Conservation (phyloP, 192 early-diverging fungal species). For the Entomortierella parvispora region DNA sequence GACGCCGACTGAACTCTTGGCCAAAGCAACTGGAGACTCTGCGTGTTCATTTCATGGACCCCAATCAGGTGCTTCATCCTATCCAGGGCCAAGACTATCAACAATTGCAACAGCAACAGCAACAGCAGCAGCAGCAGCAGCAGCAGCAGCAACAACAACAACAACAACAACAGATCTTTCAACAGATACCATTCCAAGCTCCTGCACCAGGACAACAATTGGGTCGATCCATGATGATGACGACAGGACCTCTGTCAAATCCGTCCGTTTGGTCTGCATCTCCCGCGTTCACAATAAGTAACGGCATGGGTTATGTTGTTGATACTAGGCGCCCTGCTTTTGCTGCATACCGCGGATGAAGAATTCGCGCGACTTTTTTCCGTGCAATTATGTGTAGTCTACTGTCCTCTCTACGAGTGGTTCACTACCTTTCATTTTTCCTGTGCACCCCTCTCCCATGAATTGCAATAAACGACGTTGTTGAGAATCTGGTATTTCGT, state of each 20-base stretch:
- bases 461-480: too few relatives aligned
- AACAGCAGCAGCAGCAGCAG: not conserved
- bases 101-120: conserved; percentile 13
- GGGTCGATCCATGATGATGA: not conserved
- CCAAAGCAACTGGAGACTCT: conserved; percentile 6
- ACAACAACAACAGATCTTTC: too few relatives aligned
- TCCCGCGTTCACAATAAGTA: too few relatives aligned
- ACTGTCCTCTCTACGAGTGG: too few relatives aligned
- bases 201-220: too few relatives aligned
- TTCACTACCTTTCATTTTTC: too few relatives aligned
- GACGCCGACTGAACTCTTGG: not conserved
- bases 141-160: not conserved
- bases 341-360: conserved; percentile 20
- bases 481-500: too few relatives aligned
- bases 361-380: conserved; percentile 1
- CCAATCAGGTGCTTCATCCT: conserved; percentile 7
- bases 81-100: not conserved
- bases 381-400: not conserved
- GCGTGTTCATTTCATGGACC: conserved; percentile 7
- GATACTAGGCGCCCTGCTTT: conserved; percentile 13
- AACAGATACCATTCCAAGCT: not conserved
- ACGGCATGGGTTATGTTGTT: too few relatives aligned
- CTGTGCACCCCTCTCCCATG: not conserved
- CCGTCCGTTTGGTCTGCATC: conserved; percentile 16
- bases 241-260: conserved; percentile 3